Base-by-base conservation (phyloP, 129 eudicot genomes). In the Lactuca sativa region DNA sequence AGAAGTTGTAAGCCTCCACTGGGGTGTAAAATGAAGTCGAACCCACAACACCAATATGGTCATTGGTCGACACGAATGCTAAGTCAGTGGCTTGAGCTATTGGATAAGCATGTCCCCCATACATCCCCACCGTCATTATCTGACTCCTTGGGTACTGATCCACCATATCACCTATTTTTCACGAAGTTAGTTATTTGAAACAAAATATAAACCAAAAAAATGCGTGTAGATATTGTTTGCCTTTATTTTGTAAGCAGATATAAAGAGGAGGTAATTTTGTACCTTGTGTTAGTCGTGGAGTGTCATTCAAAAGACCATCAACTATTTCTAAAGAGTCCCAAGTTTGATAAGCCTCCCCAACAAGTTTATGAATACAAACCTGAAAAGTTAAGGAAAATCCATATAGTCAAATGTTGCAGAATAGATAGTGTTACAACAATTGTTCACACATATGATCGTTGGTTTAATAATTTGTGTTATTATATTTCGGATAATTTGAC, bases 301-400 rank as follows among this genome's bases (percentile, higher is more conserved):
- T 75, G 58, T 82, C 82, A 44, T 57, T 57, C 34, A 59, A 17
- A 25, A 59, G 37, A 53, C 78, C 95, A 52, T 77, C 88, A 66
- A 88, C 71, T 80, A 82, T 81, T 72, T 85, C 86, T 47, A 85
- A 82, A 37, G 86, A 71, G 48, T 59, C 75, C 95, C 95, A 88
- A 43, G 73, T 82, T 62, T 56, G 75, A 78, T 77, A 85, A 21
- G 95, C 95, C 56, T 64, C 78, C 44, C 25, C 79, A 21, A 82
- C 78, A 54, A 88, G 63, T 36, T 74, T 85, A 25, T 80, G 79
- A 21, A 85, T 62, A 66, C 72, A 67, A 2, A 68, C 73, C 95
- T 85, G 83, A 7, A 44, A 64, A 67, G 21, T 5, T 54, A 63
- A 73, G 2, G 33, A 13, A 5, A 41, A 30, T 15, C 12, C 9